Evolutionary conservation across 163 green algal genomes (phyloP).

Genomic region (Volvox carteri): DNA sequence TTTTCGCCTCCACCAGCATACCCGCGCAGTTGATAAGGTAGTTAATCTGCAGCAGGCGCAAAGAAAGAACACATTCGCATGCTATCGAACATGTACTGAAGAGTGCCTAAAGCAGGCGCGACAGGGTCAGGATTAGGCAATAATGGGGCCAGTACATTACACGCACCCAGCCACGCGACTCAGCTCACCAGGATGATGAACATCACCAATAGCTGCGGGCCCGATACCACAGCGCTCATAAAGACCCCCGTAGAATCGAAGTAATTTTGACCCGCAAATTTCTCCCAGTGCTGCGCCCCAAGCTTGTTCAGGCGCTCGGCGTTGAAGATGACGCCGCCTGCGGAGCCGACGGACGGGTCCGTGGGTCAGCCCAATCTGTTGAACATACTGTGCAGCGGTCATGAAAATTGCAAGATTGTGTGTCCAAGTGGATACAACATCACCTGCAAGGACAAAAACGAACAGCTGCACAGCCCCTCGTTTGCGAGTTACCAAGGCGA

Average conservation of each 20-base stretch:
- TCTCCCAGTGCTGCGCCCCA: constrained; percentile 74
- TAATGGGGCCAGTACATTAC: no score
- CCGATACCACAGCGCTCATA: constrained; percentile 79
- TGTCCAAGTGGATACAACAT: no score
- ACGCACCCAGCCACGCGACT: no score
- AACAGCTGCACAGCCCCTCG: constrained; percentile 43
- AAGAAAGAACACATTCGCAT: no score
- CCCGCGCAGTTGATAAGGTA: constrained; percentile 68
- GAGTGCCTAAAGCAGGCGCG: no score
- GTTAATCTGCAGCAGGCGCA: constrained; percentile 71
- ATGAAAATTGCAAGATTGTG: no score
- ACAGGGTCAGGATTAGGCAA: no score
- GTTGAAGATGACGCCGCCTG: constrained; percentile 75
- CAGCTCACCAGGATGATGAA: constrained; percentile 79
- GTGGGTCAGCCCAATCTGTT: neutral
- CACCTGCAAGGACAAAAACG: constrained; percentile 66
- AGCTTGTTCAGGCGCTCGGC: constrained; percentile 82
- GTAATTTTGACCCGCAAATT: constrained; percentile 86
- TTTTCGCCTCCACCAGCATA: constrained; percentile 82
- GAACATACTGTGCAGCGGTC: no score
- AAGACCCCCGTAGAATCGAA: constrained; percentile 87
- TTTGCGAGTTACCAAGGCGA: constrained; percentile 59
- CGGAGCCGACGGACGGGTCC: neutral
- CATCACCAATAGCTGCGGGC: constrained; percentile 80
- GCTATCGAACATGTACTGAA: no score